phyloP scores from a whole-genome alignment of 805 yeast species.

The Lipomyces yamadae region DNA sequence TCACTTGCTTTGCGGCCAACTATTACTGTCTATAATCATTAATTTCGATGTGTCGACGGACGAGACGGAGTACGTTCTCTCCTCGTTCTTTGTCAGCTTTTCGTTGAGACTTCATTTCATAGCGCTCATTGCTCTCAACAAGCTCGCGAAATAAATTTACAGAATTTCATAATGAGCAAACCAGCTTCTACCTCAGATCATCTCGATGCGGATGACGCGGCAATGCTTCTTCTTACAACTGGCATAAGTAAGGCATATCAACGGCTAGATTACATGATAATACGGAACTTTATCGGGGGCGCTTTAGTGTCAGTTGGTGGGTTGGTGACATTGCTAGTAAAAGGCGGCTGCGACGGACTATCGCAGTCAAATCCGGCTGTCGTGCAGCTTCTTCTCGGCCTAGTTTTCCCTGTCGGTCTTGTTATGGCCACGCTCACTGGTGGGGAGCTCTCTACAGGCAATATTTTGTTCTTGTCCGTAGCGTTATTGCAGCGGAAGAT shows the following conservation, averaged over 20 bases:
- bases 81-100: background rate
- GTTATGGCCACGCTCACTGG: constrained; percentile 37
- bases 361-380: constrained; percentile 31
- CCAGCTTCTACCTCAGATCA: constrained; percentile 23
- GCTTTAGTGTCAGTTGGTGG: constrained; percentile 38
- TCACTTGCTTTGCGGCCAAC: background rate
- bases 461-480: constrained; percentile 29
- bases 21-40: background rate
- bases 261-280: constrained; percentile 29
- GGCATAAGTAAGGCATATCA: constrained; percentile 35
- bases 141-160: background rate
- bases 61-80: background rate
- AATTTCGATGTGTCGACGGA: constrained; percentile 2
- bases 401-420: constrained; percentile 37
- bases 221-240: constrained; percentile 25
- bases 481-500: constrained; percentile 34
- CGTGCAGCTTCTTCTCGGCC: constrained; percentile 32
- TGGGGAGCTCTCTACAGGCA: constrained; percentile 37
- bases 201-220: constrained; percentile 34
- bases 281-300: constrained; percentile 36
- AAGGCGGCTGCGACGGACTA: constrained; percentile 35
- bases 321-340: constrained; percentile 33
- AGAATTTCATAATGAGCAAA: background rate
- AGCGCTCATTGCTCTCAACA: background rate
- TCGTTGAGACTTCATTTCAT: background rate